Evolutionary conservation across 108 stramenopile species (phyloP).

Genomic region (Cyclotella kingstonii): DNA sequence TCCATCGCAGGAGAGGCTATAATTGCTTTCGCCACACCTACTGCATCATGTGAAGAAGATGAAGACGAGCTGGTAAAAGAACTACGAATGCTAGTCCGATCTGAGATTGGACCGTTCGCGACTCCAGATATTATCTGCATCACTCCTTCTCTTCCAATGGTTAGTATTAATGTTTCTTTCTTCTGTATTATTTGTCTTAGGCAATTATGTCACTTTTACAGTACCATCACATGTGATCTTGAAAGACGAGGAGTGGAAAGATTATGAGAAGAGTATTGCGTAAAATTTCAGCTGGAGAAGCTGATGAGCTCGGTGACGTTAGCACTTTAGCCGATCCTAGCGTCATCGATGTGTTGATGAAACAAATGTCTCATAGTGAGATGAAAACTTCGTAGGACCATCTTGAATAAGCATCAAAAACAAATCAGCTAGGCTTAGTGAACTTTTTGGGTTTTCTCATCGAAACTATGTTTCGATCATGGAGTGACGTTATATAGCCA

Average conservation of each 20-base stretch:
- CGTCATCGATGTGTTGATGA: constrained; percentile 74
- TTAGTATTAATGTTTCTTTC: constrained; percentile 5
- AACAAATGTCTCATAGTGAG: too few relatives aligned
- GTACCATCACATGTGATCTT: too few relatives aligned
- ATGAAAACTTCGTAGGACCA: too few relatives aligned
- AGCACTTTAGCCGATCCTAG: constrained; percentile 85
- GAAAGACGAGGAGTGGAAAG: constrained; percentile 81
- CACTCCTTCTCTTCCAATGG: constrained; percentile 79
- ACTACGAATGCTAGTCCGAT: constrained; percentile 67
- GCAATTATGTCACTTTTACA: too few relatives aligned
- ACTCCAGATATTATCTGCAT: constrained; percentile 78
- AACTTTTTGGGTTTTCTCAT: too few relatives aligned
- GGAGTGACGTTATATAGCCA: too few relatives aligned
- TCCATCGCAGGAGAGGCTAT: constrained; percentile 65
- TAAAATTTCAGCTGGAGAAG: constrained; percentile 81
- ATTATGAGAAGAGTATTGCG: constrained; percentile 90
- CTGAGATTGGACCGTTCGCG: constrained; percentile 82
- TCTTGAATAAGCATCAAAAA: too few relatives aligned
- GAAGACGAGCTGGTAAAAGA: constrained; percentile 68
- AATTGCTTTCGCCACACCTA: constrained; percentile 77
- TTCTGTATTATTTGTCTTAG: too few relatives aligned
- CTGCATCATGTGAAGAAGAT: constrained; percentile 45
- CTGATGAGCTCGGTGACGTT: constrained; percentile 77
- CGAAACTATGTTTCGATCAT: too few relatives aligned
- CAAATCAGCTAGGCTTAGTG: too few relatives aligned